Evolutionary conservation across 2,329 filamentous ascomycete species (phyloP), one percentile per base, ranked within the genome.

Genomic region (Drechslerella stenobrocha): DNA sequence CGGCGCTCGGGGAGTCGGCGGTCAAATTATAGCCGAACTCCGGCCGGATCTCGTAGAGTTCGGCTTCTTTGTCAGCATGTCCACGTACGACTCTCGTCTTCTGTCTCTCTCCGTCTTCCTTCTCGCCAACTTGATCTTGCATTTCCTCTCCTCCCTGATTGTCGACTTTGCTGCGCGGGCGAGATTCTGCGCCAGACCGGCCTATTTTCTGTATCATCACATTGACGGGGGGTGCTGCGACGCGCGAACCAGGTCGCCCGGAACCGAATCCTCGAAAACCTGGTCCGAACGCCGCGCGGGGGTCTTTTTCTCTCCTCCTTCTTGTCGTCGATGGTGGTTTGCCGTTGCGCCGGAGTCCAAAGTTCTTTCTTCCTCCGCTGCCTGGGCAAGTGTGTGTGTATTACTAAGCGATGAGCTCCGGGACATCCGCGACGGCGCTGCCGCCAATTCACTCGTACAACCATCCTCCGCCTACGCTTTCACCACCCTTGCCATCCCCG

Each of bases 401-500:
- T 42, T 42, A 20, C n/a, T 42, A 18, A 58, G n/a, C 32, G 22
- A 66, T 59, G 50, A 67, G 53, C 45, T 60, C 55, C 63, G 55
- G 55, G 20, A 30, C 63, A 60, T 67, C 63, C 55, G 63, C 50
- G 6, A 51, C 55, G 63, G 63, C 63, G 28, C 44, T 67, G 35
- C 63, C 63, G 51, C 55, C 55, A n/a, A 67, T 67, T 37, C 55
- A 67, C 45, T 59, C 61, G 18, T 66, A 66, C 48, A 55, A 51
- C 28, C 63, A 55, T 20, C 63, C 53, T 58, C 63, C 35, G 42
- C 44, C 34, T 48, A 34, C 28, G 24, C 18, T 7, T 32, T 42
- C 55, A 2, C 48, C 37, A 18, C 53, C 50, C 37, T 55, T 47
- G 50, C 59, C 61, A 48, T 53, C 61, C 52, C 46, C 61, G n/a